Conservation (phyloP, 2,329 filamentous ascomycete species). For the Stromatinia cepivora region DNA sequence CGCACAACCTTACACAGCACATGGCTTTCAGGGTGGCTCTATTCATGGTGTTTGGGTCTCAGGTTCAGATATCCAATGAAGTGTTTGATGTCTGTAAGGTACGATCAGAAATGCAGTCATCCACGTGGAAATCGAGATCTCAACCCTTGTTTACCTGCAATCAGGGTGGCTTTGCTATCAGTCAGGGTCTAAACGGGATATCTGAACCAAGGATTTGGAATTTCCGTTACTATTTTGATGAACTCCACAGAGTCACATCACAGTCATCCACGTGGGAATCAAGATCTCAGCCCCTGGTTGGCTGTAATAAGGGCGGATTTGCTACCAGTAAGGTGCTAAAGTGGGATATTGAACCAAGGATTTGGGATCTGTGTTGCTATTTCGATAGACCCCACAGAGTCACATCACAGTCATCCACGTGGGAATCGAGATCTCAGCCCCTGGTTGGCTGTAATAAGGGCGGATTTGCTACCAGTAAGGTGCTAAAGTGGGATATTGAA, state of each 20-base stretch:
- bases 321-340: neutral
- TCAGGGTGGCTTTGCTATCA: neutral
- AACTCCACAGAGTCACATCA: neutral
- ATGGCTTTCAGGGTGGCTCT: neutral
- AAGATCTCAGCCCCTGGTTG: conserved; percentile 1
- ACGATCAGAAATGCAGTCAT: conserved; percentile 14
- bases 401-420: conserved; percentile 9
- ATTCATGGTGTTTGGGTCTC: neutral
- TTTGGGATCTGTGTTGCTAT: conserved; percentile 11
- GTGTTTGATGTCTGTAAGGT: conserved; percentile 4
- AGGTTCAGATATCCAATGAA: neutral
- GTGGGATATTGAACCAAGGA: conserved; percentile 6
- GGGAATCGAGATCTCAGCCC: conserved; percentile 2
- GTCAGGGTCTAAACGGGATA: neutral
- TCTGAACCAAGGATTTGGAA: conserved; percentile 6
- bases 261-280: conserved; percentile 11
- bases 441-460: neutral
- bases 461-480: neutral
- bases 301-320: neutral
- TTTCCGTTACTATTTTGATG: conserved; percentile 13
- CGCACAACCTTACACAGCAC: neutral
- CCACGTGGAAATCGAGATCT: conserved; percentile 15
- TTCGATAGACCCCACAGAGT: neutral
- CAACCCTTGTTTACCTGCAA: neutral
- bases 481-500: neutral